These are phyloP conservation scores for Saturnispora quitensis DNA, from an alignment of 805 yeast species.

Conservation along the genomic window DNA sequence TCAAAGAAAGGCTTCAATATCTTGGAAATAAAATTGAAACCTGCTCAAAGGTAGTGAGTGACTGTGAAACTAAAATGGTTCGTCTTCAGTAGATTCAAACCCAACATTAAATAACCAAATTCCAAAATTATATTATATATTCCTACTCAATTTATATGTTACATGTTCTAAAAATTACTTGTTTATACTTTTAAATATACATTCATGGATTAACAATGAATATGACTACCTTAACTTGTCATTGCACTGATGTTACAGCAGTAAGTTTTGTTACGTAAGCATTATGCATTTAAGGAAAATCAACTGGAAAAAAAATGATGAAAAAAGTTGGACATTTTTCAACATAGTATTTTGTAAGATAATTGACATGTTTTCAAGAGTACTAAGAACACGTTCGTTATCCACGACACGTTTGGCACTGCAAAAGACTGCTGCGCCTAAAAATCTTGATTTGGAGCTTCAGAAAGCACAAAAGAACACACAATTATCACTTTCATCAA, in stretches of 20 bases:
- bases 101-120: background rate
- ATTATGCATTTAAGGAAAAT: background rate
- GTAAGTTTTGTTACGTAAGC: background rate
- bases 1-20: constrained; percentile 56
- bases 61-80: constrained; percentile 34
- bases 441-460: constrained; percentile 9
- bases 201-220: background rate
- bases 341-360: background rate
- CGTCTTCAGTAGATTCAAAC: constrained; percentile 8
- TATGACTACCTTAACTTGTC: background rate
- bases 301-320: background rate
- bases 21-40: constrained; percentile 57
- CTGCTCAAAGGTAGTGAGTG: constrained; percentile 43
- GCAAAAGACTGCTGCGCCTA: background rate
- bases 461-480: constrained; percentile 10
- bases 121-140: background rate
- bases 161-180: background rate
- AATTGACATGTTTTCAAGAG: constrained; percentile 1
- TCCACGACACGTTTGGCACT: constrained; percentile 1
- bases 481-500: constrained; percentile 9
- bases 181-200: background rate
- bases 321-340: constrained; percentile 1
- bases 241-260: background rate
- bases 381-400: background rate
- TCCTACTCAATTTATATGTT: background rate